Evolutionary conservation across 805 yeast species (phyloP), one percentile per base, ranked within the genome.

Genomic region (Brettanomyces naardenensis): DNA sequence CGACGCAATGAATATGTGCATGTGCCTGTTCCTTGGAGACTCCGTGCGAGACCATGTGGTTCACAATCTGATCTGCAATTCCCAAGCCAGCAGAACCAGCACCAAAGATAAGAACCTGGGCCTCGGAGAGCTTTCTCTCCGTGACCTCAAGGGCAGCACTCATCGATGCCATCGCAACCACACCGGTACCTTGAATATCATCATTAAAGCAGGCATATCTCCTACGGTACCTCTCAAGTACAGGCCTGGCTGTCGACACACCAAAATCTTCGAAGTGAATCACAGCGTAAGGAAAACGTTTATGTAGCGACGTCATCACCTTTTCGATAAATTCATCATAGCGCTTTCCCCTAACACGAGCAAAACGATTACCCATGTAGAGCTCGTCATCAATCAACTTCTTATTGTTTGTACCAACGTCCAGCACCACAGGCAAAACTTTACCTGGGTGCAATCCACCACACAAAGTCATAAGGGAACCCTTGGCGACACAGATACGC

Each of bases 101-200:
- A 51, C 98, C 98, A 56, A 80, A 90, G 36, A 90, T 75, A 31
- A 92, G 72, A 37, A 92, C 75, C 49, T 71, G 62, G 26, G 79
- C 63, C 38, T 81, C 86, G 29, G 77, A 58, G 58, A 80, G 62
- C 36, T 77, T 63, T 55, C 85, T 69, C 44, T 80, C 66, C n/a
- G 90, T 78, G 58, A 75, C 80, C 54, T 80, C 76, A 58, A 87
- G 69, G 21, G 95, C 97, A 14, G 96, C 95, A 46, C 85, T 73
- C 61, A 90, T 73, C 1, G 97, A 88, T 6, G 95, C 90, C 84
- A 88, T 80, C 4, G 92, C 95, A 40, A 90, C 98, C 26, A 97
- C 97, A 54, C 98, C 98, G 7, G 98, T 90, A 51, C 98, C 98
- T 67, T 90, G 97, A 49, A 90, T 92, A 59, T 90, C 98, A 64